Conservation (phyloP, 2,329 filamentous ascomycete species). For the Aureobasidium sp. region DNA sequence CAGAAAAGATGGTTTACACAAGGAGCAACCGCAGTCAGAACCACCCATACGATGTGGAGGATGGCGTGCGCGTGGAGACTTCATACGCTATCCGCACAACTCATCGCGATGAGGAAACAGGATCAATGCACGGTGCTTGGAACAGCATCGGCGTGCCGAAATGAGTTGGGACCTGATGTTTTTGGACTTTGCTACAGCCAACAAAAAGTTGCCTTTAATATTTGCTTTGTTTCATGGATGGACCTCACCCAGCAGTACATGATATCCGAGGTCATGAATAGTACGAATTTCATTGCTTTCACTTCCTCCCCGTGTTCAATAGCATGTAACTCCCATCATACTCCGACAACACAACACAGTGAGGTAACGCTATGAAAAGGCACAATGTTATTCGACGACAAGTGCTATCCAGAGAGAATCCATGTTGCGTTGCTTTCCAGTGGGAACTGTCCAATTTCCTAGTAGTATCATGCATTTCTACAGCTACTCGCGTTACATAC, state of each 20-base stretch:
- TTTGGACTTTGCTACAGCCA: not conserved
- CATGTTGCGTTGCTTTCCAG: too few species aligned
- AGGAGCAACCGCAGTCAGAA: not conserved
- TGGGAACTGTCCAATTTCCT: too few species aligned
- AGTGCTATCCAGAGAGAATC: too few species aligned
- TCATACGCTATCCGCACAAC: slow-evolving; percentile 1
- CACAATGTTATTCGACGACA: too few species aligned
- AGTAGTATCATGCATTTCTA: too few species aligned
- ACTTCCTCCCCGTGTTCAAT: not conserved
- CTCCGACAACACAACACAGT: too few species aligned
- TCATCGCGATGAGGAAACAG: slow-evolving; percentile 3
- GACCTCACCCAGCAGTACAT: not conserved
- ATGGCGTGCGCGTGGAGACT: slow-evolving; percentile 4
- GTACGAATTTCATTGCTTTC: not conserved
- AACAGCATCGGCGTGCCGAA: slow-evolving; percentile 3
- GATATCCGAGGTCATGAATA: slow-evolving; percentile 10
- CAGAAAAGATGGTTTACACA: slow-evolving; percentile 2
- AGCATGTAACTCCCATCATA: too few species aligned
- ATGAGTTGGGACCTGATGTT: not conserved
- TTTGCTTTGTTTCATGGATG: not conserved
- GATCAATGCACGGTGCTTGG: not conserved
- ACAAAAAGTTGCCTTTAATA: not conserved
- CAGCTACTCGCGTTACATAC: too few species aligned
- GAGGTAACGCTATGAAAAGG: too few species aligned
- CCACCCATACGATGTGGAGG: not conserved